Base-by-base conservation (phyloP, 2,329 filamentous ascomycete genomes). In the Fusarium foetens region DNA sequence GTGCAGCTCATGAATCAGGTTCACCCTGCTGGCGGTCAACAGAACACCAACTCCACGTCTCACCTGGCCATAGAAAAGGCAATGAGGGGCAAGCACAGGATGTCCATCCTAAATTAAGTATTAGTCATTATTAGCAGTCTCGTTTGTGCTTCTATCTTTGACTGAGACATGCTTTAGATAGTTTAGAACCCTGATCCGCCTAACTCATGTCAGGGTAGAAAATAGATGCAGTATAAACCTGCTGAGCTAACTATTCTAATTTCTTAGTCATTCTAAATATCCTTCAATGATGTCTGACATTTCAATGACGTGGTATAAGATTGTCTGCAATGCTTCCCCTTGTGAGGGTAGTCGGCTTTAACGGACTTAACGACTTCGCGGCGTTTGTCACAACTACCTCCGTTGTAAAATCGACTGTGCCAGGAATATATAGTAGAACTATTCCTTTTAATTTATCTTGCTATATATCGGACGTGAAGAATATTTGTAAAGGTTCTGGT, bases 21-120 rank as follows among this genome's bases (percentile, higher is more conserved):
- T 25, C 13, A 17, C 14, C 8, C 6, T 17, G 9, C 19, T 13
- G 21, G 21, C 21, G 4, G 7, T 31, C 5, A 48, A n/a, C 17
- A 5, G 13, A 14, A 29, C 14, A 12, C 43, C 1, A 13, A 4
- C 45, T 29, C 43, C 27, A 13, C n/a, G 4, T 46, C 21, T 11
- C 27, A 16, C 2, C 27, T 10, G 8, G 13, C 13, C 19, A 16
- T 21, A 0, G 21, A 16, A 0, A 21, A 17, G n/a, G 16, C 10
- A 4, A 23, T 8, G 9, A 17, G 9, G n/a, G 14, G 6, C 14
- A 14, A 8, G 4, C 6, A 12, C 14, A 23, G 1, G n/a, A 4
- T 17, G 0, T 4, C 4, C 4, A 11, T 4, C 1, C 9, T 0
- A 4, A 23, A 23, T 17, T 0, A 17, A 23, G 10, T 42, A 0